Base-by-base conservation (phyloP, 208 protist genomes). In the Acanthamoeba triangularis region DNA sequence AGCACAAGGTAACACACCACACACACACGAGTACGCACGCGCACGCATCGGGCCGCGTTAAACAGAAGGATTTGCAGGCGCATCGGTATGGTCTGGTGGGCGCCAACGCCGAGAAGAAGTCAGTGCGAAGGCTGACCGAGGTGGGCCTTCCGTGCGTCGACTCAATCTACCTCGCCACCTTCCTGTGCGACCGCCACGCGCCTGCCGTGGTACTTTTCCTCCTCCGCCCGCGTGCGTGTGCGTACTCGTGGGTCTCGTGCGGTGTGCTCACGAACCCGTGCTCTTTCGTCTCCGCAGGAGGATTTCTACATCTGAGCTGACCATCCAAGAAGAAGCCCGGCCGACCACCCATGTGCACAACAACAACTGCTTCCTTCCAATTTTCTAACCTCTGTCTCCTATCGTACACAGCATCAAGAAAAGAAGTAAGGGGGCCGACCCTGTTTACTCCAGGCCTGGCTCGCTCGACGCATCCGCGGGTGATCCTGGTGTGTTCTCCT, bases 11-110 rank as follows among this genome's bases (percentile, higher is more conserved):
- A 23, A n/a, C 30, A 14, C 30, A 20, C 30, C 67, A 33, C 33
- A n/a, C 44, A 49, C 44, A 49, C 44, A 49, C 44, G 69, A 44
- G 2, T 78, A 78, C 35, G 14, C 69, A 44, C 25, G 47, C 61
- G 61, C 61, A 44, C 41, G 41, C 41, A 10, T 47, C 11, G 0
- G 41, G 5, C 41, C 2, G 41, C 11, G 41, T 47, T 47, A 47
- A 47, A 47, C 2, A 47, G 41, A 47, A 47, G 20, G 61, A 6
- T 23, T n/a, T 78, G 44, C 74, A 88, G 80, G 80, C n/a, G 47
- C 41, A 88, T n/a, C 80, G 80, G 16, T 88, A 88, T 49, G 80
- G 80, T 8, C 49, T 88, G 80, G 49, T 88, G 25, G 80, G 80
- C 3, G 18, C 52, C 80, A 88, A 88, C 52, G 80, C 80, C 14